Base-by-base conservation (phyloP, 2,329 filamentous ascomycete genomes). In the Aspergillus clavatus region DNA sequence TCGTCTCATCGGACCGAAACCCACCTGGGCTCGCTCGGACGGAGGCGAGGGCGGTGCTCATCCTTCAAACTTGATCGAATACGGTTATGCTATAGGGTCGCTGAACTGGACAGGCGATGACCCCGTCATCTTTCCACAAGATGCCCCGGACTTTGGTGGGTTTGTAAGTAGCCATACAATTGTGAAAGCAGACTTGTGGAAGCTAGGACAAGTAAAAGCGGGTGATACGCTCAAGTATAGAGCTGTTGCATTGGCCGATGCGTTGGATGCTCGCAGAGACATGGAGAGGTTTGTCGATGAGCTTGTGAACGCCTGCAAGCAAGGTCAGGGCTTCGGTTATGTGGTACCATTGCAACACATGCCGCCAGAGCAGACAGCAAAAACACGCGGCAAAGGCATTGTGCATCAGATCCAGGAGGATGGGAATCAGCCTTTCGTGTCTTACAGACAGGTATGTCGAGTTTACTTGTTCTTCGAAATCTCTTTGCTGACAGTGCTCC, bases 31-130 rank as follows among this genome's bases (percentile, higher is more conserved):
- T 11, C 69, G 82, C 5, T 60, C 72, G 24, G 74, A 80, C 51
- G 82, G 81, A 8, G 82, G 81, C 0, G 80, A 82, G 48, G 82
- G 80, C 6, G 82, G 82, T 8, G 72, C 77, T 1, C 82, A 85
- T 59, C 82, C 82, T 0, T 75, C 71, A 26, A 82, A 83, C 49
- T 55, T 79, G 12, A 72, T 79, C 18, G 77, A 80, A 49, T 81
- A 82, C 51, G 79, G 80, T 2, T 84, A 82, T 56, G 76, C 77
- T 0, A 58, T 79, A 1, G 79, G 79, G 0, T 73, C 74, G 0
- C 54, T 83, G 21, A 82, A 82, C 51, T 84, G 76, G 74, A 81
- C 78, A 0, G 80, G 80, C 3, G 79, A 83, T 46, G 77, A 79
- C 27, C 74, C 78, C 2, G 77, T 77, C n/a, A 75, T 83, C 14